Base-by-base conservation (phyloP, 176 grass and related monocot species). In the Aechmea fasciata region DNA sequence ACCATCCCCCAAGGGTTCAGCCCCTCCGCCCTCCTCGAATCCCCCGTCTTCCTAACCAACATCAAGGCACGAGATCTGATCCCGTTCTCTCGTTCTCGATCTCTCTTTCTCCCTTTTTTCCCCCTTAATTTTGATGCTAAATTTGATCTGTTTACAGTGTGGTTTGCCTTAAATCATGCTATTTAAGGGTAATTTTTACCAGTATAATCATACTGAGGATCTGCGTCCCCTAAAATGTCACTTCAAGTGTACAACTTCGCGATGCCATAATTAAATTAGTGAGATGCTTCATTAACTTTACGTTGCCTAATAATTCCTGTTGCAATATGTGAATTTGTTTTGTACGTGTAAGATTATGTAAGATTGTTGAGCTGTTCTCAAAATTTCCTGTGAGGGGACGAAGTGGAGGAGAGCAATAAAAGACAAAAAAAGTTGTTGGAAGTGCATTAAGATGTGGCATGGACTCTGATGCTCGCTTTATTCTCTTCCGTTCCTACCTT, bases 41-140 rank as follows among this genome's bases (percentile, higher is more conserved):
- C 94, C 17, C 89, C 90, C n/a, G 90, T 99, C 70, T 82, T 99
- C 49, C 89, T 93, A 71, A 90, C 82, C 55, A 90, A 99, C 67
- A 85, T 93, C 80, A 99, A 90, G 87, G 94, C 85, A 57, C 55
- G 55, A 61, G 55, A 61, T 61, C 55, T 41, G 55, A 22, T 22
- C 20, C 14, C 13, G 55, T 18, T 61, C 55, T 61, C 13, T 61
- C 55, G 17, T 61, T 19, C 15, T 61, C 55, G 33, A 41, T 41
- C 33, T 41, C 33, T 41, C 33, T 41, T 41, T 5, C 33, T 7
- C 33, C 33, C 33, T 7, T 7, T 41, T 41, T 41, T 41, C 1
- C 3, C 5, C 5, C 0, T 41, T 41, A 41, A 41, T 61, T 61
- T 9, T 61, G 8, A 9, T 61, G 15, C 55, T 18, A 61, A 61